Evolutionary conservation across 78 protist genomes (phyloP).

Genomic region (Mastigamoeba balamuthi): DNA sequence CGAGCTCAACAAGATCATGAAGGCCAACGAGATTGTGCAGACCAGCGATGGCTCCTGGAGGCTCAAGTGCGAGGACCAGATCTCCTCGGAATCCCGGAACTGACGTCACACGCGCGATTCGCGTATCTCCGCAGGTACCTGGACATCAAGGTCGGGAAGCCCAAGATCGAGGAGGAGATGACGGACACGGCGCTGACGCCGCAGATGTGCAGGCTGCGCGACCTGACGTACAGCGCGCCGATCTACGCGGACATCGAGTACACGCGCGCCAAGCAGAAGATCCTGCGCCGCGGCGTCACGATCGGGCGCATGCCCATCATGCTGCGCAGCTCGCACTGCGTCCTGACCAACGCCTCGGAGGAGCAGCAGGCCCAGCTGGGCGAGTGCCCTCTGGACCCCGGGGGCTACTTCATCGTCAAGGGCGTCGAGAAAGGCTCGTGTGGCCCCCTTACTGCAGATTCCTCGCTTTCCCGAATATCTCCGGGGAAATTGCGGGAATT

Average conservation of each 20-base stretch:
- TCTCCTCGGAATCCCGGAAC: too few relatives aligned
- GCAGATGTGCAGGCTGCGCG: slow-evolving; percentile 93
- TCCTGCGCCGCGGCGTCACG: slow-evolving; percentile 16
- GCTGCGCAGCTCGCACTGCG: slow-evolving; percentile 87
- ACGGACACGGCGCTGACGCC: slow-evolving; percentile 52
- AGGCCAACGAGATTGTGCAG: slow-evolving; percentile 67
- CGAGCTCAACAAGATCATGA: slow-evolving; percentile 61
- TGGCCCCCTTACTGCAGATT: too few relatives aligned
- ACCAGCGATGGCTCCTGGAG: too few relatives aligned
- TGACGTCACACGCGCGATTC: too few relatives aligned
- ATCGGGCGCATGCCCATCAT: slow-evolving; percentile 97
- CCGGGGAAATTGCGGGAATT: too few relatives aligned
- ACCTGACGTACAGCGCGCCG: slow-evolving; percentile 95
- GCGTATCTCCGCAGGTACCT: too few relatives aligned
- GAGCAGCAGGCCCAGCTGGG: slow-evolving; percentile 75
- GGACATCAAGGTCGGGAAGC: too few relatives aligned
- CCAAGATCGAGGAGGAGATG: slow-evolving; percentile 55
- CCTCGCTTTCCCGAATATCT: too few relatives aligned
- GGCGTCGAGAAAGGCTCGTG: slow-evolving; percentile 93
- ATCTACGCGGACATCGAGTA: slow-evolving; percentile 86
- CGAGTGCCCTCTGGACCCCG: slow-evolving; percentile 97
- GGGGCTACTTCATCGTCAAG: slow-evolving; percentile 74
- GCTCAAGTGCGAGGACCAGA: too few relatives aligned
- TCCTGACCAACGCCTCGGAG: slow-evolving; percentile 36
- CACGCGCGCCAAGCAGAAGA: slow-evolving; percentile 42